Evolutionary conservation across 1,139 yeast species (phyloP), one percentile per base, ranked within the genome.

Genomic region (Debaryomycetaceae sp.): DNA sequence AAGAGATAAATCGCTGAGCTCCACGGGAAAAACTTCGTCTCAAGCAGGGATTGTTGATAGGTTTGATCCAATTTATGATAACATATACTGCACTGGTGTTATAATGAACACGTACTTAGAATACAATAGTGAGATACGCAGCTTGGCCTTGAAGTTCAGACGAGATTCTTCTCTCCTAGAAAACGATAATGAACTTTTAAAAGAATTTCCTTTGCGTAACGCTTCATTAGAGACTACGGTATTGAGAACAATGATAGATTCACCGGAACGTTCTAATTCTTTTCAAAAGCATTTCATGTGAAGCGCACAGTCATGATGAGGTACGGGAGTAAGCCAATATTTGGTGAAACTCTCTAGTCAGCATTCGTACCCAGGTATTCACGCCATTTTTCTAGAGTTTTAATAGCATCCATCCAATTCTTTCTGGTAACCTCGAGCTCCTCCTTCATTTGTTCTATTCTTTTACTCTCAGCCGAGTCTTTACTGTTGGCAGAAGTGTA

Each of bases 341-440:
- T 11, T 31, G 11, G 34, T 31, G 13, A 31, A 31, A 7, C n/a
- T 23, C 36, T 23, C 23, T 38, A 24, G 8, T 8, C n/a, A 7
- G 24, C 41, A 38, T 7, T 35, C 35, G 20, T 14, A 35, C 40
- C 41, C 31, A 48, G 49, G 37, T 54, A 52, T n/a, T 56, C 60
- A 44, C 70, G 72, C 81, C 81, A 77, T 46, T 70, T 68, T 35
- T 77, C 81, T 34, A 74, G 63, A 1, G 78, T 72, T 40, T 65
- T 68, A 48, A 76, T 59, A 0, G 81, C 77, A 38, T 68, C 69
- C 42, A 72, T 64, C 71, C 79, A 69, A 49, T 74, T 76, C 37
- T 61, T 57, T 23, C 65, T 66, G 43, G 75, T 66, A 7, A 52
- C 49, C 24, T 65, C 68, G 44, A 75, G 62, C 45, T 76, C 77